Base-by-base conservation (phyloP, 768 basidiomycete genomes). In the Tulasnella sp. region DNA sequence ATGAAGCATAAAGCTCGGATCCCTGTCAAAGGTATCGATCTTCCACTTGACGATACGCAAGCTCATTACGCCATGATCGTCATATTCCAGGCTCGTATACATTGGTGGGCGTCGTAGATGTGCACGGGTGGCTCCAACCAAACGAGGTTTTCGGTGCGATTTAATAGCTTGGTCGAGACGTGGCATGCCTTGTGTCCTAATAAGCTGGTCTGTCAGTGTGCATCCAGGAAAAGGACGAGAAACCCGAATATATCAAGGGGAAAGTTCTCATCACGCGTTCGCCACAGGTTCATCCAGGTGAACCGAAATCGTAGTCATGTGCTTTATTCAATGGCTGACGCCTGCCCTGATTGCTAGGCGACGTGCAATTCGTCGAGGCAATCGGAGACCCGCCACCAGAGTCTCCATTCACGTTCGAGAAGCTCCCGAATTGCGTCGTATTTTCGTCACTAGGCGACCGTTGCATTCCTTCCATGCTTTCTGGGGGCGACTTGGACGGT, bases 401-500 rank as follows among this genome's bases (percentile, higher is more conserved):
- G 4, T 88, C 88, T 8, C 87, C 86, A 69, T 67, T 91, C 88
- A 79, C 85, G 78, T 3, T 81, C 78, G 29, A 88, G 80, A 85
- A 85, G 5, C 82, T 90, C 14, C 79, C 83, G 83, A n/a, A 91
- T 87, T 80, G 79, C 49, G 45, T 91, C 9, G 89, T 92, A 0
- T 91, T 91, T 81, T 89, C 89, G 38, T 84, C 86, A 7, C 79
- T 85, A 79, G 91, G 90, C 88, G 76, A 37, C 81, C 78, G 40
- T 25, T 89, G 91, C 0, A 79, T 91, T 19, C 87, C 90, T 0
- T 88, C 89, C 3, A 89, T 84, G 76, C 84, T 91, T 0, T 90
- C 90, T 3, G 91, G 91, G 0, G 91, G 91, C 0, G 91, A 92
- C 80, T 83, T 91, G 12, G 91, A 92, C 80, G 91, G 90, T 76